phyloP scores from a whole-genome alignment of 345 rosid species.

The Citrus sp. region DNA sequence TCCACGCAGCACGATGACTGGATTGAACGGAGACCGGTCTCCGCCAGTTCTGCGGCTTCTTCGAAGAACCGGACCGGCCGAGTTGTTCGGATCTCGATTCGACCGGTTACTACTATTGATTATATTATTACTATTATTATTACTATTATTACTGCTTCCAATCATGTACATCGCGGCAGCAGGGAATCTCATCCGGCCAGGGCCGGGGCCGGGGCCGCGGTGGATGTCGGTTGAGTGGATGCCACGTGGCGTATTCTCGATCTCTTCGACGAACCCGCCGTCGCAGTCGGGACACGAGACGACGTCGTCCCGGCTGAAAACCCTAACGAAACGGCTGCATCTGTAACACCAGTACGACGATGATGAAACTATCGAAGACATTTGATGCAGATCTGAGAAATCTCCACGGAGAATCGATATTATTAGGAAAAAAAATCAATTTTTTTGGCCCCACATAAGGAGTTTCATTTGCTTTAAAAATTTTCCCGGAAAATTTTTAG shows the following conservation, averaged over 20 bases:
- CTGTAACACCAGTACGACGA: slow-evolving; percentile 85
- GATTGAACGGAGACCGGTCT: slow-evolving; percentile 73
- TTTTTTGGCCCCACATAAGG: not conserved
- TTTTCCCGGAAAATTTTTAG: not conserved
- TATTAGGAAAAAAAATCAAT: not conserved
- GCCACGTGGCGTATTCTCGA: slow-evolving; percentile 40
- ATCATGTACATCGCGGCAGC: slow-evolving; percentile 42
- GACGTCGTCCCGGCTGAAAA: slow-evolving; percentile 39
- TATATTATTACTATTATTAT: too few species aligned
- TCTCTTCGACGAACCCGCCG: slow-evolving; percentile 73
- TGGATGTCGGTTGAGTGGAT: slow-evolving; percentile 29
- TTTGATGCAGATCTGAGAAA: slow-evolving; percentile 25
- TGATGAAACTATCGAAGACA: slow-evolving; percentile 42
- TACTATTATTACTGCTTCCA: slow-evolving; percentile 14
- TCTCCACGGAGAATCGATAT: not conserved
- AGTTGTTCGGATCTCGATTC: not conserved
- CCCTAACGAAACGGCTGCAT: slow-evolving; percentile 67
- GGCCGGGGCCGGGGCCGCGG: slow-evolving; percentile 8
- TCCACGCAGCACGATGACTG: slow-evolving; percentile 79
- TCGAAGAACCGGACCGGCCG: slow-evolving; percentile 22
- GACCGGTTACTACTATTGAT: too few species aligned
- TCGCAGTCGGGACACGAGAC: slow-evolving; percentile 72
- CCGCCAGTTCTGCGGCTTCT: slow-evolving; percentile 42
- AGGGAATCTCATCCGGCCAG: slow-evolving; percentile 26
- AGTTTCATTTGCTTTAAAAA: not conserved